Conservation (phyloP, 257 asterid species). For the Lycium ferocissimum region DNA sequence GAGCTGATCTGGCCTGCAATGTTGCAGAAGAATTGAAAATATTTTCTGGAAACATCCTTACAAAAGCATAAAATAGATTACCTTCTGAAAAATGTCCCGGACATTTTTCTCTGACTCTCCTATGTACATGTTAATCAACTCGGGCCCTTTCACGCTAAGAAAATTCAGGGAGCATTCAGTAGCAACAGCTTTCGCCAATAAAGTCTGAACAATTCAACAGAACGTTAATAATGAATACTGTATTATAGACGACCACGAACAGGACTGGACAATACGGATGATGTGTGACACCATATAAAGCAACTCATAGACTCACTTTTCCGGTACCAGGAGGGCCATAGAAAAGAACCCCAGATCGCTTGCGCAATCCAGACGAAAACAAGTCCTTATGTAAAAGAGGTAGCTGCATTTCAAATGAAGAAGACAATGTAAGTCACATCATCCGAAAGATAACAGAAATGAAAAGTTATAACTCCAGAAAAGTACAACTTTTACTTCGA, state of each 20-base stretch:
- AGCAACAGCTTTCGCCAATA: constrained; percentile 98
- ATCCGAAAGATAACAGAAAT: constrained; percentile 1
- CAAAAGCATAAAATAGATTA: constrained; percentile 33
- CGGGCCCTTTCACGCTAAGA: constrained; percentile 97
- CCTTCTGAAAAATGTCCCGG: constrained; percentile 97
- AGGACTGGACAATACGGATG: constrained; percentile 18
- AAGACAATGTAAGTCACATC: constrained; percentile 36
- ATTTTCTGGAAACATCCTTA: not conserved
- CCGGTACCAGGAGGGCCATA: constrained; percentile 99
- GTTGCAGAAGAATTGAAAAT: not conserved
- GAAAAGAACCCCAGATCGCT: constrained; percentile 97
- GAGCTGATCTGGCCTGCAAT: constrained; percentile 94
- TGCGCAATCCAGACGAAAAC: constrained; percentile 97
- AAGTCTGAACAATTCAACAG: constrained; percentile 65
- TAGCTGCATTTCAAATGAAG: constrained; percentile 58
- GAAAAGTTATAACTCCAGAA: not conserved
- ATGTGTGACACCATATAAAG: constrained; percentile 7
- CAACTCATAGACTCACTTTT: constrained; percentile 61
- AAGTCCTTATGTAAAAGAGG: constrained; percentile 96
- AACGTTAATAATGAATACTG: not conserved
- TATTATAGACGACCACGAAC: not conserved
- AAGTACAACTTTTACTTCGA: not conserved
- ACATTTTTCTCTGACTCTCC: constrained; percentile 98
- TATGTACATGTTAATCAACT: constrained; percentile 96
- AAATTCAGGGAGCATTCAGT: constrained; percentile 97